Percentiles rank a stretch among this genome's conserved stretches.
phyloP scores from a whole-genome alignment of 164 flowering plant genomes.

The Magnolia sinica region DNA sequence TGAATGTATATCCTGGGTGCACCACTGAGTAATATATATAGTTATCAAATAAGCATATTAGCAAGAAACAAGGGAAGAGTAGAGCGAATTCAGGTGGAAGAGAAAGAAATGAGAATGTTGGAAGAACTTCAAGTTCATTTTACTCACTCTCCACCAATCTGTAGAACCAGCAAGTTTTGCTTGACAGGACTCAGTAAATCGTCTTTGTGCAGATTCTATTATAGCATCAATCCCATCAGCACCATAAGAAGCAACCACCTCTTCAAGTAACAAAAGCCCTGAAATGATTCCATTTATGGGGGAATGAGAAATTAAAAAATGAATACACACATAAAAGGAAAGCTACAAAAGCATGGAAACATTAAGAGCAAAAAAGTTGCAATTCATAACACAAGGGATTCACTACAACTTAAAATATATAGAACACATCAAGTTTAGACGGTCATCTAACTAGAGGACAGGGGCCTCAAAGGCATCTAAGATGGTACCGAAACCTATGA shows the following conservation, averaged over 20 bases:
- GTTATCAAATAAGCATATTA: neutral
- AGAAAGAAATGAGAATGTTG: neutral
- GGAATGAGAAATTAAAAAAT: neutral
- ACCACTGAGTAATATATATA: too few relatives aligned
- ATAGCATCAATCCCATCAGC: slow-evolving; percentile 59
- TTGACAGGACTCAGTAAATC: slow-evolving; percentile 68
- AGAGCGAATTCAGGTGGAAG: too few relatives aligned
- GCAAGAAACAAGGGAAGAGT: neutral
- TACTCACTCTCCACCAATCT: slow-evolving; percentile 91
- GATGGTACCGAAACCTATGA: too few relatives aligned
- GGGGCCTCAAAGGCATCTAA: too few relatives aligned
- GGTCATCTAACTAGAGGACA: neutral
- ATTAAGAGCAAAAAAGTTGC: neutral
- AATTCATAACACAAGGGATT: neutral
- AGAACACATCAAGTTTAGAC: neutral
- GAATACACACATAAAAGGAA: neutral
- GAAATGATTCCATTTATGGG: slow-evolving; percentile 9
- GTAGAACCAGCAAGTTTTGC: slow-evolving; percentile 63
- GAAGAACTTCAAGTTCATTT: neutral
- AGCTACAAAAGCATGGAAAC: neutral
- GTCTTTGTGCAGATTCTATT: slow-evolving; percentile 53
- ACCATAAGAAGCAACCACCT: slow-evolving; percentile 51
- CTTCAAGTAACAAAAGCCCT: slow-evolving; percentile 86
- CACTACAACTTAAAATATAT: neutral
- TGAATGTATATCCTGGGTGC: neutral